Base-by-base conservation (phyloP, 2,329 filamentous ascomycete genomes). In the Penicillium sp. region DNA sequence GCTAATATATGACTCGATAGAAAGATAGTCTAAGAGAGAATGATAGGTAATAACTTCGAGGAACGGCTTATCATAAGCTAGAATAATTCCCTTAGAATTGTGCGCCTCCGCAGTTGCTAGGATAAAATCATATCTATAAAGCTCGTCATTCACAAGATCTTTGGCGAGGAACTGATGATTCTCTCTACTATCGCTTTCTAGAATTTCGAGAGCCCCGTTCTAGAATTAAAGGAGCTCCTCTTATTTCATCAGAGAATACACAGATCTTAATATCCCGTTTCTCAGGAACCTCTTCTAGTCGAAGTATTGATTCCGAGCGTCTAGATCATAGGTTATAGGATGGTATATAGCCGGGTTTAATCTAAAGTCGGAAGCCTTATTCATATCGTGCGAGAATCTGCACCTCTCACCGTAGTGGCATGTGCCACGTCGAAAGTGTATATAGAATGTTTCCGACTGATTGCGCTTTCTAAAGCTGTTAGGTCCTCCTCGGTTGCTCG, bases 11-110 rank as follows among this genome's bases (percentile, higher is more conserved):
- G 46, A 50, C n/a, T n/a, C n/a, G n/a, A 48, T 56, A 41, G 8
- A 58, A 3, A 48, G 41, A 56, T 40, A 58, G 18, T 50, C 16
- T 27, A 58, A 37, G n/a, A 58, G 53, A 48, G 56, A 56, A 44
- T 6, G 0, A 50, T 58, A 37, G 27, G 53, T 58, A 32, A 58
- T 53, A 8, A 58, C 56, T 51, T 58, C 51, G 6, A 58, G 46
- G n/a, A 58, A 58, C 2, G 45, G 37, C 49, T 56, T 38, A 1
- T 44, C 5, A 4, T 58, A 40, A 39, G 40, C 0, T 21, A 10
- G 25, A 46, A 41, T 25, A n/a, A 29, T 1, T 29, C 35, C 44
- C 18, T 49, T 25, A 39, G 15, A 16, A 21, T 45, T 32, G 25
- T 42, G 32, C 12, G 44, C 1, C 32, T 55, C 38, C 0, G 21